A percentile compares a stretch with the other conserved stretches of the same genome.
Evolutionary conservation across 495 filamentous ascomycete species (phyloP).

Genomic region (Letharia columbiana): DNA sequence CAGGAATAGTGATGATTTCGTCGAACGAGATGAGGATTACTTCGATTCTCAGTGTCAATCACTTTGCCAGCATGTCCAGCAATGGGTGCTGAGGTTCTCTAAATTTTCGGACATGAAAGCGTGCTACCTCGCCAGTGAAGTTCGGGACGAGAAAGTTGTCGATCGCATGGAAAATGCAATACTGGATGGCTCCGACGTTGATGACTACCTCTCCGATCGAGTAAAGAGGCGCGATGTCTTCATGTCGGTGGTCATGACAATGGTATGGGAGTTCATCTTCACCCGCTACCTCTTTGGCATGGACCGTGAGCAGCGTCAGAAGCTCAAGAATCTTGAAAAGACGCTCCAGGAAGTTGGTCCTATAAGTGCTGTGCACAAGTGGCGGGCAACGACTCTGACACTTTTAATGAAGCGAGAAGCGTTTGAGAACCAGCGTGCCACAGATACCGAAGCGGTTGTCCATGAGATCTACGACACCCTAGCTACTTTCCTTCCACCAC

Average conservation of each 20-base stretch:
- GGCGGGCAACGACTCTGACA: conserved; percentile 89
- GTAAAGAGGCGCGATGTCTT: conserved; percentile 83
- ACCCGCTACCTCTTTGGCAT: conserved; percentile 96
- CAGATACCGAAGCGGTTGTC: conserved; percentile 83
- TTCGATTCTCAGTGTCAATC: conserved; percentile 91
- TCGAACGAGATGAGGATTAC: conserved; percentile 84
- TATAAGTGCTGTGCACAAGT: conserved; percentile 75
- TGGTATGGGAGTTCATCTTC: conserved; percentile 98
- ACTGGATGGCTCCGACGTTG: conserved; percentile 85
- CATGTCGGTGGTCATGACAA: conserved; percentile 94
- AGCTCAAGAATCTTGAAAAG: conserved; percentile 89
- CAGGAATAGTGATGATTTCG: conserved; percentile 58
- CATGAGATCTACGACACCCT: conserved; percentile 75
- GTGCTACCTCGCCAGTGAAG: conserved; percentile 69
- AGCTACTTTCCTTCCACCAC: conserved; percentile 71
- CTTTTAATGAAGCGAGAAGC: conserved; percentile 67
- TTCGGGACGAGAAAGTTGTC: conserved; percentile 76
- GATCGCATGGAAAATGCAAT: conserved; percentile 89
- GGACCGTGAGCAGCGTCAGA: conserved; percentile 94
- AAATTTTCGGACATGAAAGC: conserved; percentile 85
- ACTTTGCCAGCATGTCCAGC: conserved; percentile 85
- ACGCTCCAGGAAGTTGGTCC: conserved; percentile 80
- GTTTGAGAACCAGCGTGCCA: conserved; percentile 66
- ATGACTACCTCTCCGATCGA: conserved; percentile 75
- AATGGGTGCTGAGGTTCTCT: conserved; percentile 94